A percentile compares a stretch with the other conserved stretches of the same genome.
Evolutionary conservation across 225 moss, liverwort and hornwort species (phyloP).

Genomic region (Ulota crispa): DNA sequence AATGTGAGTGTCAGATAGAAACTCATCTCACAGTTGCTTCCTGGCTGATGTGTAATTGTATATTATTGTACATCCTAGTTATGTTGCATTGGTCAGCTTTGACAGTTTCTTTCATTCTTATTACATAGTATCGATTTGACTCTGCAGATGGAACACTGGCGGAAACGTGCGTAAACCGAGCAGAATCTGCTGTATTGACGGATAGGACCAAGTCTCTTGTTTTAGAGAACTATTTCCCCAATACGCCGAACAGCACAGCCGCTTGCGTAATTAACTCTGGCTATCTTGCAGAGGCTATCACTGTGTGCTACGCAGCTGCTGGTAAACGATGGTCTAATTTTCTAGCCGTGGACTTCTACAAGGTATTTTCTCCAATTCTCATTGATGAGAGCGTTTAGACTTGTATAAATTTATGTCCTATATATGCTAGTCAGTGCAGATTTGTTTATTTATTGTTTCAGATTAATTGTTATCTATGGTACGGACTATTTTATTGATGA

Average conservation of each 20-base stretch:
- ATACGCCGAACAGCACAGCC: constrained; percentile 36
- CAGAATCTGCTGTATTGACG: constrained; percentile 67
- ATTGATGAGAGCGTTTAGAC: background rate
- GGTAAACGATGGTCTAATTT: constrained; percentile 90
- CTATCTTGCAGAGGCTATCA: constrained; percentile 50
- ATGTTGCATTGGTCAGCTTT: background rate
- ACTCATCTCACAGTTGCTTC: background rate
- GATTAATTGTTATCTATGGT: background rate
- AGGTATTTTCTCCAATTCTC: constrained; percentile 44
- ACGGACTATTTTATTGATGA: background rate
- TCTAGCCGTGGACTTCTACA: constrained; percentile 85
- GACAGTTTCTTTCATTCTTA: background rate
- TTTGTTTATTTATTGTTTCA: background rate
- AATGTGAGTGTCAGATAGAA: constrained; percentile 37
- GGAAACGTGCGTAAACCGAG: constrained; percentile 68
- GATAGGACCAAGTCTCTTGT: constrained; percentile 65
- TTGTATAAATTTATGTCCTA: background rate
- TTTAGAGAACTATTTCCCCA: constrained; percentile 77
- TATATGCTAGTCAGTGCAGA: background rate
- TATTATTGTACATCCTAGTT: background rate
- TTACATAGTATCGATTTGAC: background rate
- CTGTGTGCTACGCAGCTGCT: constrained; percentile 68
- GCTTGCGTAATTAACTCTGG: constrained; percentile 70
- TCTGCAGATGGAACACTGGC: constrained; percentile 62
- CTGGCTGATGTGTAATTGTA: background rate